Evolutionary conservation across 2,329 filamentous ascomycete species (phyloP).

Genomic region (Nannizziopsis barbatae): DNA sequence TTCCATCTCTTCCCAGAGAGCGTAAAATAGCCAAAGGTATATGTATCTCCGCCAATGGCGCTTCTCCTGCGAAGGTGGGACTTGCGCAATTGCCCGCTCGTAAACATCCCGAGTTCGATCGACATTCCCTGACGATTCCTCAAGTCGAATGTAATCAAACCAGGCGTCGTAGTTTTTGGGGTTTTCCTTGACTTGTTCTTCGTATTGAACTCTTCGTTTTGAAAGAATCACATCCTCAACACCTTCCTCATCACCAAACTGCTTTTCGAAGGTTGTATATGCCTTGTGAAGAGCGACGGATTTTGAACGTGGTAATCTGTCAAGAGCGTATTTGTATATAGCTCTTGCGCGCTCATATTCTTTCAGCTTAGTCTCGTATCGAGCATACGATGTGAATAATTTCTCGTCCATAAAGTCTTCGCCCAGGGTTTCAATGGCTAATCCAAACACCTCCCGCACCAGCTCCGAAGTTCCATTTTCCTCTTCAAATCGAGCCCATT

Average conservation of each 20-base stretch:
- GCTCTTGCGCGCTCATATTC: slow-evolving; percentile 87
- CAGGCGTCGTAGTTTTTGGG: slow-evolving; percentile 93
- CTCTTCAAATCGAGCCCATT: slow-evolving; percentile 95
- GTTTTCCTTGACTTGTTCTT: slow-evolving; percentile 87
- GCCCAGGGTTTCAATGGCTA: slow-evolving; percentile 76
- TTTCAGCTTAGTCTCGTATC: slow-evolving; percentile 87
- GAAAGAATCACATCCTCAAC: slow-evolving; percentile 94
- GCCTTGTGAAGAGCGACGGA: slow-evolving; percentile 78
- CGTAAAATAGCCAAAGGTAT: slow-evolving; percentile 96
- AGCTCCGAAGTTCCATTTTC: slow-evolving; percentile 85
- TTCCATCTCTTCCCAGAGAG: slow-evolving; percentile 84
- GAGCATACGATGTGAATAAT: slow-evolving; percentile 89
- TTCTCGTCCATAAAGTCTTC: slow-evolving; percentile 95
- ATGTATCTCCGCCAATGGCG: slow-evolving; percentile 95
- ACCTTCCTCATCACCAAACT: slow-evolving; percentile 85
- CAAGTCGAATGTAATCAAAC: slow-evolving; percentile 88
- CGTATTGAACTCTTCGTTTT: slow-evolving; percentile 84
- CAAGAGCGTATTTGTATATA: slow-evolving; percentile 93
- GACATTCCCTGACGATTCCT: slow-evolving; percentile 71
- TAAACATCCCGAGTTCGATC: slow-evolving; percentile 86
- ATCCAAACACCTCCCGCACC: slow-evolving; percentile 83
- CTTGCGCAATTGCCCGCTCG: slow-evolving; percentile 87
- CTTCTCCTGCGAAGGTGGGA: slow-evolving; percentile 92
- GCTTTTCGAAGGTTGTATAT: slow-evolving; percentile 96
- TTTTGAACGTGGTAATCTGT: slow-evolving; percentile 78